phyloP scores from a whole-genome alignment of 2,329 filamentous ascomycete genomes.

The Microascus cirrosus region DNA sequence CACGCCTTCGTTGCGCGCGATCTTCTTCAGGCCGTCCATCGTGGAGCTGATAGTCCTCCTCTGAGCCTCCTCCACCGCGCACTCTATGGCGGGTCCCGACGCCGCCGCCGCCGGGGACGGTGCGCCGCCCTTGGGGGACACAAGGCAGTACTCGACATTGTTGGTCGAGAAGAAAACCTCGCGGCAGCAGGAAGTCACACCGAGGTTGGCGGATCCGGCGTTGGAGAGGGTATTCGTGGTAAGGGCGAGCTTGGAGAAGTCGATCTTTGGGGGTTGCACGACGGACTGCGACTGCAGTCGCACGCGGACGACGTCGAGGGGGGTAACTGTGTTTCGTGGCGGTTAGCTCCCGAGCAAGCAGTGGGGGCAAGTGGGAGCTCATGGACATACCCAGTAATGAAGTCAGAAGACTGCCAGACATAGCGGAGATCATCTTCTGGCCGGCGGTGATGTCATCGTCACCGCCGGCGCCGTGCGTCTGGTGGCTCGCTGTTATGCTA shows the following conservation, averaged over 20 bases:
- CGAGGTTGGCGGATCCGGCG: conserved; percentile 68
- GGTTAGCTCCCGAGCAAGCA: conserved; percentile 1
- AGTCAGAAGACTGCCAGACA: conserved; percentile 80
- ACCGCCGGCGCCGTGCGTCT: not conserved
- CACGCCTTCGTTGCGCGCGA: conserved; percentile 83
- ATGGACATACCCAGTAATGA: conserved; percentile 64
- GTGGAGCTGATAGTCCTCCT: conserved; percentile 80
- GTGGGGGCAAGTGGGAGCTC: not conserved
- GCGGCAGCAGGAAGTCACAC: conserved; percentile 87
- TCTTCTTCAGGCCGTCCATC: conserved; percentile 84
- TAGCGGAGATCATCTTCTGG: conserved; percentile 93
- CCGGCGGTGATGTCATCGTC: conserved; percentile 59
- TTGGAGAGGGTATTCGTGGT: conserved; percentile 50
- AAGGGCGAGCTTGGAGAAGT: conserved; percentile 44
- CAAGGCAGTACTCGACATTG: conserved; percentile 68
- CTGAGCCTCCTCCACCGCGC: conserved; percentile 80
- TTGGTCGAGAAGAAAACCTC: conserved; percentile 96
- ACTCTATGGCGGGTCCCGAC: conserved; percentile 45
- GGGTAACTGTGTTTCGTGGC: conserved; percentile 56
- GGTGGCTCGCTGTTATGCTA: not conserved
- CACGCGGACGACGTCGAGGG: conserved; percentile 91
- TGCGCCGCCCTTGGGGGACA: conserved; percentile 44
- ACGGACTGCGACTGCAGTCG: conserved; percentile 76
- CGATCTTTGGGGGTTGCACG: conserved; percentile 32
- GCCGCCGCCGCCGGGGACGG: conserved; percentile 9